These are phyloP conservation scores for Schizothecium vesticola DNA, from an alignment of 495 filamentous ascomycete species.

Conservation along the genomic window DNA sequence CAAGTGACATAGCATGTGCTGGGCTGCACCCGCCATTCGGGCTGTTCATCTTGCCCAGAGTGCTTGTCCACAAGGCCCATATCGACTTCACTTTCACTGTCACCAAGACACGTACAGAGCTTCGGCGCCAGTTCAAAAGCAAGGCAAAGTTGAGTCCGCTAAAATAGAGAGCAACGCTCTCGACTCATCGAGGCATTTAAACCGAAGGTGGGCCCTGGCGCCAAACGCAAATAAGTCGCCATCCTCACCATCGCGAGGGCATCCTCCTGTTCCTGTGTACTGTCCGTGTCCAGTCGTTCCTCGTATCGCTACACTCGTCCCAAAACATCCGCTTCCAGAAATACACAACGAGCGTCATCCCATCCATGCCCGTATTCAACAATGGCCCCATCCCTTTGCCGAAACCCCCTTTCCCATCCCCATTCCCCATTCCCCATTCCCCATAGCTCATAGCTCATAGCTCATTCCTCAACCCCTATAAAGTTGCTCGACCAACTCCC, in stretches of 20 bases:
- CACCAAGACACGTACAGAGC: neutral
- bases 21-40: neutral
- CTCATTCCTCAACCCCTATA: neutral
- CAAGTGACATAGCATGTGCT: neutral
- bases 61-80: too few species aligned
- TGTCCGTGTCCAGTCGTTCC: neutral
- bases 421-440: neutral
- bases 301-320: neutral
- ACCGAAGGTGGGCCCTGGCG: neutral
- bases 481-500: slow-evolving; percentile 44
- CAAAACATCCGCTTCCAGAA: neutral
- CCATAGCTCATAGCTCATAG: neutral
- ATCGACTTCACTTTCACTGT: neutral
- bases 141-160: neutral
- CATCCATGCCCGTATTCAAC: neutral
- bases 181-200: neutral
- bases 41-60: too few species aligned
- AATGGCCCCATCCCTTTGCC: neutral
- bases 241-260: neutral
- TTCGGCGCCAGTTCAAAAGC: neutral
- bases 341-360: neutral
- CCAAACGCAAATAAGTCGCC: neutral
- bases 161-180: neutral
- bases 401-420: neutral
- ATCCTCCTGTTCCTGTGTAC: neutral